phyloP scores from a whole-genome alignment of 2,329 filamentous ascomycete genomes.

The Fusarium begoniae region DNA sequence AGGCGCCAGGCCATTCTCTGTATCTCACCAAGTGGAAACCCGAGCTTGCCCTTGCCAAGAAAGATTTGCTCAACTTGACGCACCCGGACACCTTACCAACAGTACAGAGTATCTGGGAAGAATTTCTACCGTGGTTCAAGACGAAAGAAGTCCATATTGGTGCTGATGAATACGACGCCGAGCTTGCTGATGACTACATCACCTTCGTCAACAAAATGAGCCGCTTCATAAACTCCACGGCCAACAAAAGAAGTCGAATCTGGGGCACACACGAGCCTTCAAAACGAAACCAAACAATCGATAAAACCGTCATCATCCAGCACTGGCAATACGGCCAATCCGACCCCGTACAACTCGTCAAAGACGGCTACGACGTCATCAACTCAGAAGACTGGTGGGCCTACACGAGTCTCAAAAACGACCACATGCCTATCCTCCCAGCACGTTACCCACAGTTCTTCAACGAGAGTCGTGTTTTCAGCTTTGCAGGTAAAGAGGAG shows the following conservation, averaged over 20 bases:
- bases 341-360: background rate
- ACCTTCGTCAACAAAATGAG: conserved; percentile 21
- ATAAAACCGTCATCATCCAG: conserved; percentile 3
- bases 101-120: conserved; percentile 11
- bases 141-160: conserved; percentile 15
- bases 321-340: conserved; percentile 27
- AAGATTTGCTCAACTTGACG: conserved; percentile 3
- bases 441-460: conserved; percentile 19
- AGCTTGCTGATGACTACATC: conserved; percentile 20
- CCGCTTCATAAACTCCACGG: conserved; percentile 7
- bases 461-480: conserved; percentile 5
- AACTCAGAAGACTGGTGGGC: conserved; percentile 29
- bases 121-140: conserved; percentile 12
- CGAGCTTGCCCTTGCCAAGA: conserved; percentile 4
- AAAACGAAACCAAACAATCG: conserved; percentile 11
- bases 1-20: background rate
- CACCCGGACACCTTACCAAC: background rate
- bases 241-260: conserved; percentile 11
- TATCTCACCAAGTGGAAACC: conserved; percentile 27
- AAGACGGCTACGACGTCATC: conserved; percentile 12
- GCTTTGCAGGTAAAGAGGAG: background rate
- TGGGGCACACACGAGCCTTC: conserved; percentile 14
- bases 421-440: conserved; percentile 21
- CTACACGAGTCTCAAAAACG: conserved; percentile 19
- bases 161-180: conserved; percentile 15